These are phyloP conservation scores for Dioscorea cayenensis DNA, from an alignment of 116 monocot genomes.

Conservation along the genomic window DNA sequence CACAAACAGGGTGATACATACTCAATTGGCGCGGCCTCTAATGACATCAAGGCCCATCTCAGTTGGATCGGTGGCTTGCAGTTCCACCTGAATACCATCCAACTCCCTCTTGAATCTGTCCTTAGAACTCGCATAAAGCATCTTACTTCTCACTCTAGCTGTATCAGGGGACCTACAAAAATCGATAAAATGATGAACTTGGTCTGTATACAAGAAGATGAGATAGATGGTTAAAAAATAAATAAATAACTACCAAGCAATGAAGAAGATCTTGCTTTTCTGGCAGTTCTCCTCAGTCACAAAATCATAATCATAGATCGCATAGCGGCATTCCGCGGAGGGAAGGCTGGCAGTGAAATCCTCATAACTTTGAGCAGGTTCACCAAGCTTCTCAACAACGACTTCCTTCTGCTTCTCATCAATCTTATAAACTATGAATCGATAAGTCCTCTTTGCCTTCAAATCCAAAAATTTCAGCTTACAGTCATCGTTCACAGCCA, in stretches of 20 bases:
- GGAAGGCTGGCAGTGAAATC: slow-evolving; percentile 36
- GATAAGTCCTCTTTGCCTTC: slow-evolving; percentile 37
- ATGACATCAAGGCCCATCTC: slow-evolving; percentile 75
- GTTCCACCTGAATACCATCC: slow-evolving; percentile 70
- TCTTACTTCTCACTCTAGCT: slow-evolving; percentile 64
- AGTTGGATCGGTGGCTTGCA: slow-evolving; percentile 78
- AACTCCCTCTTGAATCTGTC: slow-evolving; percentile 73
- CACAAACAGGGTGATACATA: slow-evolving; percentile 1
- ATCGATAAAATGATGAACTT: slow-evolving; percentile 1
- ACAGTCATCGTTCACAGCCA: slow-evolving; percentile 44
- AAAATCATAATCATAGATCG: slow-evolving; percentile 39
- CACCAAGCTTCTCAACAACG: slow-evolving; percentile 33
- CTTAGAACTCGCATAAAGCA: slow-evolving; percentile 69
- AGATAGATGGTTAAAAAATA: not conserved
- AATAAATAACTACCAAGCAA: slow-evolving; percentile 38
- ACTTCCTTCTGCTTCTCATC: slow-evolving; percentile 35
- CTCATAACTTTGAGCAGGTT: slow-evolving; percentile 25
- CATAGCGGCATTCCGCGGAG: slow-evolving; percentile 31
- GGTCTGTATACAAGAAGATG: not conserved
- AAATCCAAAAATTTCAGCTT: slow-evolving; percentile 37
- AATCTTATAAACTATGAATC: slow-evolving; percentile 39
- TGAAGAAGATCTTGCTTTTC: slow-evolving; percentile 77
- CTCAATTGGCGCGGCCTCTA: slow-evolving; percentile 46
- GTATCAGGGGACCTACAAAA: slow-evolving; percentile 58
- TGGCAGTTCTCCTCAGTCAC: slow-evolving; percentile 59